Evolutionary conservation across 495 filamentous ascomycete genomes (phyloP), one percentile per base, ranked within the genome.

Genomic region (Polyplosphaeria fusca): DNA sequence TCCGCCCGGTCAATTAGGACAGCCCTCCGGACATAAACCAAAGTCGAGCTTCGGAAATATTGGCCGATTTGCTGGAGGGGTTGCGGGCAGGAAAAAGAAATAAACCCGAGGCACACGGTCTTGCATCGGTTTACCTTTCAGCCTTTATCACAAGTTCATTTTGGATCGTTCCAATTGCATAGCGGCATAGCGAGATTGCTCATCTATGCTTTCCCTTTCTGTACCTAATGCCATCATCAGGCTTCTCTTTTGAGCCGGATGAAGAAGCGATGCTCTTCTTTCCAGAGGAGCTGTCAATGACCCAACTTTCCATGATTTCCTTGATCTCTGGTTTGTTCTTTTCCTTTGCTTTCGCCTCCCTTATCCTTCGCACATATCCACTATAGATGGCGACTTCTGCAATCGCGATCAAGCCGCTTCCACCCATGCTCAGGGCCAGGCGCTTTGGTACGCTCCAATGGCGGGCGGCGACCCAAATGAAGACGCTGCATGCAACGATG

Each of bases 311-410:
- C 18, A 86, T 70, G 18, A 88, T 74, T 50, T 85, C 76, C 69
- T 92, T 94, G 51, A 79, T 71, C 41, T 63, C 60, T 4, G 54
- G 54, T 43, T 51, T 68, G 37, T 73, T 78, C 69, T 76, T 81
- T 61, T 88, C 86, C 52, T 76, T 79, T 38, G 72, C 76, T 61
- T 86, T 85, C 0, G 89, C 88, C 66, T 87, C 76, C 24, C 83
- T 79, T 24, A 95, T 72, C 66, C 90, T 84, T 73, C 84, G 78
- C 38, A 95, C 70, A 73, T 95, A 98, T 5, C 89, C 88, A 11
- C 80, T 82, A 70, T 97, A 96, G 32, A 97, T 82, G 20, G 85
- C 84, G 9, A 93, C 85, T 70, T 98, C 93, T 3, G 90, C 91
- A 41, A 94, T 74, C 2, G 85, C 91, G 20, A 96, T 88, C 18